Evolutionary conservation across 768 basidiomycete genomes (phyloP).

Genomic region (Hygrophorus pudorinus): DNA sequence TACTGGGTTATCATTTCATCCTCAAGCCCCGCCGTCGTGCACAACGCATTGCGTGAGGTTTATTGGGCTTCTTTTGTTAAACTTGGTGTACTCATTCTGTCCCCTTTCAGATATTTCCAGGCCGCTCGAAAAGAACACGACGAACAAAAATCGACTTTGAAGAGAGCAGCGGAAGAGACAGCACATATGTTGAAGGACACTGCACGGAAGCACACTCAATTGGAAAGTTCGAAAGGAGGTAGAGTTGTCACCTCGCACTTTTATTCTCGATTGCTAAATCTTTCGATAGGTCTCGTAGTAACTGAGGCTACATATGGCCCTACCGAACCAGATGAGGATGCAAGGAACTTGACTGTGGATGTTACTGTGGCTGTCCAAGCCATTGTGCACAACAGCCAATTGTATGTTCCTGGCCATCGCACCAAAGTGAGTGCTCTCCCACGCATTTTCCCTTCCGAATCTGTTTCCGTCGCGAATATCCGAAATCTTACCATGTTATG

Average conservation of each 20-base stretch:
- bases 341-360: constrained; percentile 52
- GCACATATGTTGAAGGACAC: constrained; percentile 54
- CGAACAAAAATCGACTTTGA: constrained; percentile 45
- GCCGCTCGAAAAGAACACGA: constrained; percentile 55
- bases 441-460: constrained; percentile 4
- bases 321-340: constrained; percentile 36
- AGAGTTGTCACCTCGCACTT: constrained; percentile 9
- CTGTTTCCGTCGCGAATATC: background rate
- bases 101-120: constrained; percentile 46
- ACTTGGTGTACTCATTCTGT: background rate
- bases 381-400: constrained; percentile 66
- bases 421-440: constrained; percentile 53
- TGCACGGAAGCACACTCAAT: constrained; percentile 50
- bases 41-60: constrained; percentile 42
- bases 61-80: too few relatives aligned
- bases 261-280: constrained; percentile 10
- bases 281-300: constrained; percentile 58
- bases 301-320: constrained; percentile 66
- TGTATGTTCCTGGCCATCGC: constrained; percentile 67
- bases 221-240: constrained; percentile 65
- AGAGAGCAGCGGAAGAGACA: constrained; percentile 55
- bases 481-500: background rate
- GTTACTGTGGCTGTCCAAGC: constrained; percentile 79
- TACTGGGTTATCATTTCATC: constrained; percentile 46
- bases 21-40: constrained; percentile 45